phyloP scores from a whole-genome alignment of 2,329 filamentous ascomycete genomes.

The Pseudocercospora crystallina region DNA sequence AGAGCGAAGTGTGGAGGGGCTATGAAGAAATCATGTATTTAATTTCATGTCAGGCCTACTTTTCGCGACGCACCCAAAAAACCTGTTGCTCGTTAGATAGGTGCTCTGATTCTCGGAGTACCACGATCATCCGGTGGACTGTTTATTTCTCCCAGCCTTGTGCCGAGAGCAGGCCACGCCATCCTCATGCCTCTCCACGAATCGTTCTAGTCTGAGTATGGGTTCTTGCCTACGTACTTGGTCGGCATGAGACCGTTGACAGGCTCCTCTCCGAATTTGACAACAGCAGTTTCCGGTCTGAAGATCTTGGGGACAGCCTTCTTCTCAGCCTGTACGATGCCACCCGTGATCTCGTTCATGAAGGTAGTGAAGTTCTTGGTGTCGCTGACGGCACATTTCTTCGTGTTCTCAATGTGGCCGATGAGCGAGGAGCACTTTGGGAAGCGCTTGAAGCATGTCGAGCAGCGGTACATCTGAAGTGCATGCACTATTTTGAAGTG shows the following conservation, averaged over 20 bases:
- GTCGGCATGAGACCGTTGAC: conserved; percentile 2
- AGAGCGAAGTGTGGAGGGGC: not conserved
- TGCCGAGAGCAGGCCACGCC: too few species aligned
- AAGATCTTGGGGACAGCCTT: conserved; percentile 23
- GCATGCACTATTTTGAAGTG: conserved; percentile 40
- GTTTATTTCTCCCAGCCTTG: too few species aligned
- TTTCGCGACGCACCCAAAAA: too few species aligned
- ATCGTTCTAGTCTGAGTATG: not conserved
- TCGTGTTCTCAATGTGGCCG: conserved; percentile 43
- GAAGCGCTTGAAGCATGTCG: conserved; percentile 43
- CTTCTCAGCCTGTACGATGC: conserved; percentile 34
- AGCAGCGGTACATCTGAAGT: conserved; percentile 39
- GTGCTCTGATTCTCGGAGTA: too few species aligned
- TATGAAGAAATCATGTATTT: too few species aligned
- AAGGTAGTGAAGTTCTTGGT: conserved; percentile 36
- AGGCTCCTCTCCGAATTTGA: not conserved
- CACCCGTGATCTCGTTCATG: conserved; percentile 44
- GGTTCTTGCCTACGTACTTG: conserved; percentile 1
- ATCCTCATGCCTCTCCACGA: too few species aligned
- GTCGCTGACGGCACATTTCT: conserved; percentile 37
- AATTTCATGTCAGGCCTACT: too few species aligned
- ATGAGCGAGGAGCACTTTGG: conserved; percentile 39
- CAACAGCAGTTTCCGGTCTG: not conserved
- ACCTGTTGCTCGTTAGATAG: too few species aligned
- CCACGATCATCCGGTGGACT: too few species aligned